Conservation (phyloP, 768 basidiomycete genomes). For the Lanmaoa rubissima region DNA sequence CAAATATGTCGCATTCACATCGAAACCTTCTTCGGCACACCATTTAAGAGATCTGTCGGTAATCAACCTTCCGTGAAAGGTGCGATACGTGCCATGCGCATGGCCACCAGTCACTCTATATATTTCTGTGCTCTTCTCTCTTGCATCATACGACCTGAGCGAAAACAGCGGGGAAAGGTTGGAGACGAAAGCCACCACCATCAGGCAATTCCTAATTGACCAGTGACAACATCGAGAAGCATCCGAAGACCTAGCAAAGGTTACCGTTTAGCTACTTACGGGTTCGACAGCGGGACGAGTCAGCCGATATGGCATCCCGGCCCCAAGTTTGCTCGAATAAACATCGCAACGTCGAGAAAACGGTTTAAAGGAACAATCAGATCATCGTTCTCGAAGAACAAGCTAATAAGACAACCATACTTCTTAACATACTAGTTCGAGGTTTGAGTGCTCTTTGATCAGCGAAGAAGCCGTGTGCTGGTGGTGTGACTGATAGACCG, state of each 20-base stretch:
- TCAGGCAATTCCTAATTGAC: constrained; percentile 6
- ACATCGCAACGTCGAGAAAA: constrained; percentile 7
- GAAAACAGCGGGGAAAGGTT: constrained; percentile 26
- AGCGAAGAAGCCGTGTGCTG: constrained; percentile 19
- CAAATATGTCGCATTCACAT: constrained; percentile 20
- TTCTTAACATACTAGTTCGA: constrained; percentile 21
- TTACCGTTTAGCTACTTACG: constrained; percentile 20
- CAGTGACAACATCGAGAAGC: constrained; percentile 8
- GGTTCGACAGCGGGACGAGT: constrained; percentile 1
- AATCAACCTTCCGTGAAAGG: constrained; percentile 32
- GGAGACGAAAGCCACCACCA: constrained; percentile 15
- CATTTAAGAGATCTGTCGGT: constrained; percentile 11
- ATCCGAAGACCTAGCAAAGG: constrained; percentile 15
- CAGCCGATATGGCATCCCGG: constrained; percentile 11
- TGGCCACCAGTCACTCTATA: constrained; percentile 22
- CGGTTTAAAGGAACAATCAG: constrained; percentile 14
- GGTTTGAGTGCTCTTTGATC: constrained; percentile 22
- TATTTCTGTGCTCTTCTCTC: constrained; percentile 28
- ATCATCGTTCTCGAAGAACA: constrained; percentile 10
- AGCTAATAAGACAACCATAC: constrained; percentile 20
- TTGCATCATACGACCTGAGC: constrained; percentile 22
- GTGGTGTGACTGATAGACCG: not conserved
- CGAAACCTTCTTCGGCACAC: constrained; percentile 14
- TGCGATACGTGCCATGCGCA: constrained; percentile 9
- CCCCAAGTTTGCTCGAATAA: not conserved